phyloP scores from a whole-genome alignment of 2,329 filamentous ascomycete genomes.

The Fusarium redolens region DNA sequence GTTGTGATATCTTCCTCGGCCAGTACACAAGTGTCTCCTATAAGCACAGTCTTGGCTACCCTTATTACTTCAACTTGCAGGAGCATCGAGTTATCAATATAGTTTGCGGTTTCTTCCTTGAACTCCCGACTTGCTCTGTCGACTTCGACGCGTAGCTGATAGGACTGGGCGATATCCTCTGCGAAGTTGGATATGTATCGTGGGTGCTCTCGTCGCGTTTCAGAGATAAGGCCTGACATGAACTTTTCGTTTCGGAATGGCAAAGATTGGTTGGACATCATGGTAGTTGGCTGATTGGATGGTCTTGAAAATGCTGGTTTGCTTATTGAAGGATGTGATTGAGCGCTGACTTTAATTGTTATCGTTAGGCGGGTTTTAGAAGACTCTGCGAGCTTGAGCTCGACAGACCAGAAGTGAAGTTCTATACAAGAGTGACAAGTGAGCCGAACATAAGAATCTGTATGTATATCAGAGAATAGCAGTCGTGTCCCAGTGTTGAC shows the following conservation, averaged over 20 bases:
- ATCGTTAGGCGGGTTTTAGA: too few species aligned
- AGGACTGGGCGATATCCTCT: background rate
- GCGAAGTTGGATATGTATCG: background rate
- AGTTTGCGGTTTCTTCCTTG: background rate
- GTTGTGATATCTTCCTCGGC: background rate
- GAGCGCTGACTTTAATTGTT: background rate
- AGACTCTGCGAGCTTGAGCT: too few species aligned
- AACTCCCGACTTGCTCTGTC: background rate
- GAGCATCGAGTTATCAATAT: background rate
- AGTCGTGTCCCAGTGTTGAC: too few species aligned
- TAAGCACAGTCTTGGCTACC: background rate
- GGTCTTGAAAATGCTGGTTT: rapidly evolving
- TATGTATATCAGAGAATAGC: too few species aligned
- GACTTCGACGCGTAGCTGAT: background rate
- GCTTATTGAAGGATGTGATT: background rate
- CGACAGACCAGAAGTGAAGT: too few species aligned
- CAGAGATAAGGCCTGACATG: background rate
- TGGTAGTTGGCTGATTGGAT: rapidly evolving
- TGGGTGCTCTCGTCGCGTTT: too few species aligned
- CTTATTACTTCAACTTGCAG: background rate
- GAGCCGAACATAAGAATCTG: too few species aligned
- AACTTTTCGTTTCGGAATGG: background rate
- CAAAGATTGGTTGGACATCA: background rate
- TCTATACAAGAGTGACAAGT: too few species aligned
- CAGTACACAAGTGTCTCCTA: background rate